Evolutionary conservation across 1,284 basidiomycete species (phyloP), one percentile per base, ranked within the genome.

Genomic region (Bjerkandera adusta): DNA sequence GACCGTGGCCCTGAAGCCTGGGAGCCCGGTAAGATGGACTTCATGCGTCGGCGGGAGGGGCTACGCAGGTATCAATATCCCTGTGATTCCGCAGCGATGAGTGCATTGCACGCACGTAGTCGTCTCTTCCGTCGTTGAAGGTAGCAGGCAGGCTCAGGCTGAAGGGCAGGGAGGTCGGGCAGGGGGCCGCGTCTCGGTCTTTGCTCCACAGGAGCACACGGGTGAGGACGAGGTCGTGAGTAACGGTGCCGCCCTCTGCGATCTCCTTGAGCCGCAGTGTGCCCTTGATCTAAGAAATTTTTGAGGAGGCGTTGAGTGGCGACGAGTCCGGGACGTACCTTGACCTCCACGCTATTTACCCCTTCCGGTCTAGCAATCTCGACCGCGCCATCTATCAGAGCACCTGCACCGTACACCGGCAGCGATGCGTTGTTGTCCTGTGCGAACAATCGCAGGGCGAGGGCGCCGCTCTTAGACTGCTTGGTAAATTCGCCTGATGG

Each of bases 11-110:
- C 69, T 68, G 57, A 89, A 87, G 0, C 85, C 86, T 13, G 85
- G 85, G 3, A 88, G 62, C 2, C 84, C 84, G 13, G 76, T 73
- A 16, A 86, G 69, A 55, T 81, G 81, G 6, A 79, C 77, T 51
- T 79, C 70, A 54, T 78, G 82, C 10, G 77, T 83, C 2, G 85
- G 84, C 16, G 85, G 85, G 22, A 88, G 67, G 45, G 76, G 69
- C 58, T 59, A 40, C 12, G 39, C n/a, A 46, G n/a, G 21, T 26
- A 43, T 54, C 25, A 47, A 37, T 33, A 25, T 36, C 12, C 12
- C 24, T 4, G 15, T 27, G 25, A 30, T 22, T 36, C 3, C 20
- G 33, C 45, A 43, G 36, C 32, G 35, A 36, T 41, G 36, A 25
- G 25, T 16, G 35, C 22, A 43, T 33, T 25, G 7, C 16, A 73